Base-by-base conservation (phyloP, 2,329 filamentous ascomycete species). In the Gnomoniopsis sp. region DNA sequence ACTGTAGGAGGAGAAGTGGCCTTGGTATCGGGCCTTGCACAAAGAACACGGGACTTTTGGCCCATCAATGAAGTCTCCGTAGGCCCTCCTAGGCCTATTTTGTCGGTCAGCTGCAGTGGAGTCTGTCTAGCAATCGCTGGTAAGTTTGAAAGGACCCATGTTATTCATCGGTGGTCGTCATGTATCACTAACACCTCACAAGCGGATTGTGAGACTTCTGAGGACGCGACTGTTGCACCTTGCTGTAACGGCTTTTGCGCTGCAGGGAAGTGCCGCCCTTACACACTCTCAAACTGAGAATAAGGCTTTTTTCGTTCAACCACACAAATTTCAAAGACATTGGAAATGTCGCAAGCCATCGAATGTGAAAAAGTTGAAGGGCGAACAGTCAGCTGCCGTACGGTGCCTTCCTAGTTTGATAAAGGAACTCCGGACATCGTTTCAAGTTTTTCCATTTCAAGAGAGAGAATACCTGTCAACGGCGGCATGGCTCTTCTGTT, bases 221-320 rank as follows among this genome's bases (percentile, higher is more conserved):
- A 34, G 48, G 41, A 48, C 4, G 41, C 49, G 22, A 55, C 30
- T 12, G 12, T 49, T 30, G 56, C 47, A 6, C 41, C 33, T 17
- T 61, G 59, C 8, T 61, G 59, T n/a, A 55, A 61, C n/a, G 59
- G 59, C 43, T 61, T 58, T 33, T 59, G 59, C 23, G 55, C 59
- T 19, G 59, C 59, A 8, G 36, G 48, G 6, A 55, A 49, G n/a
- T 61, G 59, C 46, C 56, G 52, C 3, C 55, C 59, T 2, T 58
- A 23, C 38, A 41, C 38, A 6, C 12, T 41, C 14, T 6, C 26
- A 33, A 58, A n/a, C 11, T 30, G 34, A 23, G 43, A 41, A 2
- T n/a, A 43, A 41, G 12, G 36, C 1, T 4, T 14, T 41, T n/a
- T n/a, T n/a, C n/a, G 3, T 14, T 36, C 14, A 14, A 36, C 10